Conservation (phyloP, 768 basidiomycete species). For the Rhodocollybia butyracea region DNA sequence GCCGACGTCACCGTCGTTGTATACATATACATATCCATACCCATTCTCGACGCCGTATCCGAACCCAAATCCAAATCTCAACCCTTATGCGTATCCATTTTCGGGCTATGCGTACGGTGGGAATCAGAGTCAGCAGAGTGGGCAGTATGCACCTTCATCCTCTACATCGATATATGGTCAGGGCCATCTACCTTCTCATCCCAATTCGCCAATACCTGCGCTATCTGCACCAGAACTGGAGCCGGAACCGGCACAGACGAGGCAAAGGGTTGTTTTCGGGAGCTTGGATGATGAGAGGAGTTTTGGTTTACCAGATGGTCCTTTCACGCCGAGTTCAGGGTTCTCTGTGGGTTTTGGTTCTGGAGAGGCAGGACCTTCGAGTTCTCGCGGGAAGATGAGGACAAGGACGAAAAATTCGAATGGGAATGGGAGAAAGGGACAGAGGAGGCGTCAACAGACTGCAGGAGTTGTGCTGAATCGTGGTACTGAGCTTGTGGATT, state of each 20-base stretch:
- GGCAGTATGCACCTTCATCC: too few relatives aligned
- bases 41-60: not conserved
- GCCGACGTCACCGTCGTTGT: not conserved
- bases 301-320: not conserved
- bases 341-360: not conserved
- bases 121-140: too few relatives aligned
- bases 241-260: not conserved
- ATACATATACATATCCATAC: not conserved
- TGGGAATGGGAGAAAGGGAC: not conserved
- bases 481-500: conserved; percentile 23
- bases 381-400: not conserved
- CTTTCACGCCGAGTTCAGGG: not conserved
- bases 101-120: not conserved
- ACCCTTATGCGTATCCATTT: not conserved
- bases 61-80: not conserved
- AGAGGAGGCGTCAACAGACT: not conserved
- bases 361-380: not conserved
- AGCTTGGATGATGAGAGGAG: not conserved
- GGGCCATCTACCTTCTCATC: too few relatives aligned
- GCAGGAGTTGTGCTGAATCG: not conserved
- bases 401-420: not conserved
- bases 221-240: not conserved
- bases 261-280: conserved; percentile 3
- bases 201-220: not conserved
- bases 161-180: too few relatives aligned